A percentile compares a stretch with the other conserved stretches of the same genome.
phyloP scores from a whole-genome alignment of 441 rosid genomes.

The Adansonia madagascariensis region DNA sequence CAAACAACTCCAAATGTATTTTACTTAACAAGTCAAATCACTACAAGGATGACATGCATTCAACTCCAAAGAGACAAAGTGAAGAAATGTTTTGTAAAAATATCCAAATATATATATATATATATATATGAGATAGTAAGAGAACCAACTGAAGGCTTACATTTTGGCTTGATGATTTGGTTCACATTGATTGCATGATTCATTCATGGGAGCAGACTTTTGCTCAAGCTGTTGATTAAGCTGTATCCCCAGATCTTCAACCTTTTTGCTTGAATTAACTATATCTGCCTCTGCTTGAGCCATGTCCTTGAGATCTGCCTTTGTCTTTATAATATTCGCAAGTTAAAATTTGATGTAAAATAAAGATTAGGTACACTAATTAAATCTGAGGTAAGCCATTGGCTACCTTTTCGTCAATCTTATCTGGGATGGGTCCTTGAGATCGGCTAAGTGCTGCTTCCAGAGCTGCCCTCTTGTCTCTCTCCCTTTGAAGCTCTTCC shows the following conservation, averaged over 20 bases:
- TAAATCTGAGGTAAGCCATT: constrained; percentile 32
- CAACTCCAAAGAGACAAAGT: not conserved
- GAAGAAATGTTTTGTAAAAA: constrained; percentile 2
- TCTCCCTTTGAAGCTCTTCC: constrained; percentile 81
- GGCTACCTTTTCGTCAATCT: constrained; percentile 64
- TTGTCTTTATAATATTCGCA: constrained; percentile 49
- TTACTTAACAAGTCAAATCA: not conserved
- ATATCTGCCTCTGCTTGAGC: constrained; percentile 68
- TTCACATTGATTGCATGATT: constrained; percentile 34
- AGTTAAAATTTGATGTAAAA: constrained; percentile 35
- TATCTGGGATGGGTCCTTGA: constrained; percentile 44
- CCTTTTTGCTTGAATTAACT: constrained; percentile 60
- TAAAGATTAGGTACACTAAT: constrained; percentile 26
- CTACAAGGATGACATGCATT: not conserved
- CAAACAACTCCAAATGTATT: constrained; percentile 4
- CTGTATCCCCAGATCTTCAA: constrained; percentile 63
- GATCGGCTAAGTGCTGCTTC: constrained; percentile 66
- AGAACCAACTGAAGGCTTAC: constrained; percentile 45
- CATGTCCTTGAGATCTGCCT: constrained; percentile 67
- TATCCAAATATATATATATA: not conserved
- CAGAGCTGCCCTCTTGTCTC: constrained; percentile 59
- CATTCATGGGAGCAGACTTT: constrained; percentile 38
- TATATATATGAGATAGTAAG: not conserved
- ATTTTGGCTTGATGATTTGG: constrained; percentile 43
- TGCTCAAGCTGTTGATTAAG: constrained; percentile 53